Evolutionary conservation across 2,329 filamentous ascomycete genomes (phyloP), one percentile per base, ranked within the genome.

Genomic region (Metarhizium anisopliae): DNA sequence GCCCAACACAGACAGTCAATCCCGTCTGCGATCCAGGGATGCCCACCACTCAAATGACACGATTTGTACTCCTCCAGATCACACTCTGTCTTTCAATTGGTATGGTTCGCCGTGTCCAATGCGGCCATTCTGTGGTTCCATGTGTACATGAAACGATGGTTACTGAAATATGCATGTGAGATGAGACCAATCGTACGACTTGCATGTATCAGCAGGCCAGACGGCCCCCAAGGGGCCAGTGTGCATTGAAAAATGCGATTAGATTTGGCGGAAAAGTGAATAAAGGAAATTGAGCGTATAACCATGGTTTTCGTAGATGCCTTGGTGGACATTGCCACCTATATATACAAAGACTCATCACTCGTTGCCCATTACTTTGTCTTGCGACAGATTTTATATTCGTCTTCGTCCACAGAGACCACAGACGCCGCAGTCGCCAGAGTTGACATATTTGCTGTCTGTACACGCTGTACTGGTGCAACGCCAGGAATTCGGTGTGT

Each of bases 401-500:
- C 62, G 70, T 60, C 68, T 73, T 61, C 69, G 70, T 18, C 84
- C 85, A 65, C 88, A 93, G 5, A 89, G 69, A 3, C 87, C 87
- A 66, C 89, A 93, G 0, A 84, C 67, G 6, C 84, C 85, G 59
- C 77, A 83, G 67, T 92, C 87, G 1, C 79, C 82, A 11, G 85
- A 77, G 64, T 92, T 93, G 53, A 85, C 64, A 66, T 90, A 93
- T 20, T 63, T 58, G 50, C 76, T 80, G 13, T 71, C 75, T 57
- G 70, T 70, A 66, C 89, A 93, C 2, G 71, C 60, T 3, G 67
- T 64, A 60, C 77, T 81, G 47, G 66, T 68, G 66, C 89, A 93
- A 51, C 70, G 71, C 89, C 89, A 93, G n/a, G 79, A 71, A 18
- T 74, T 70, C 0, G 77, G 71, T 49, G 85, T 75, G 52, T 77